phyloP scores from a whole-genome alignment of 176 grass and related monocot genomes.

The Ananas comosus region DNA sequence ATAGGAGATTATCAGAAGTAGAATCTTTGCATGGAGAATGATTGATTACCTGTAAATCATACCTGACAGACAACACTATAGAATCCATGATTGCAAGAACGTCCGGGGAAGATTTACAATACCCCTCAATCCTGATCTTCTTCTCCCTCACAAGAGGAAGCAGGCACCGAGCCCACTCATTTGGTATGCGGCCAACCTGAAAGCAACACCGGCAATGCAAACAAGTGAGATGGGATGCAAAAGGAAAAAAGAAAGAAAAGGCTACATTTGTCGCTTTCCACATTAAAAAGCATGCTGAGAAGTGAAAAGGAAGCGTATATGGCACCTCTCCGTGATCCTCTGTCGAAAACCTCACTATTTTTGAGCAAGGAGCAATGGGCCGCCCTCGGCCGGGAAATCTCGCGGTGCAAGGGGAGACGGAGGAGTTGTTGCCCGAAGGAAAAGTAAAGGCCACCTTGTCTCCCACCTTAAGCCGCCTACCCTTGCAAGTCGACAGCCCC shows the following conservation, averaged over 20 bases:
- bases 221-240: not conserved
- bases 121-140: slow-evolving; percentile 51
- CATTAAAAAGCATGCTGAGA: too few species aligned
- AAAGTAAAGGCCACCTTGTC: slow-evolving; percentile 58
- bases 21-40: not conserved
- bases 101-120: slow-evolving; percentile 49
- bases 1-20: not conserved
- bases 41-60: not conserved
- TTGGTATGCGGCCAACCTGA: slow-evolving; percentile 86
- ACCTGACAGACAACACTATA: slow-evolving; percentile 68
- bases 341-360: slow-evolving; percentile 82
- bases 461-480: slow-evolving; percentile 41
- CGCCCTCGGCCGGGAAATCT: slow-evolving; percentile 17
- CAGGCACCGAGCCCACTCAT: slow-evolving; percentile 78
- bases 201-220: not conserved
- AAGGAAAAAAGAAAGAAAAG: not conserved
- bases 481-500: slow-evolving; percentile 84
- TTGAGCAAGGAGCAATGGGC: slow-evolving; percentile 30
- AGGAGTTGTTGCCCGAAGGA: slow-evolving; percentile 29
- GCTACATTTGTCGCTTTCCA: too few species aligned
- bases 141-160: slow-evolving; percentile 54
- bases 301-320: too few species aligned
- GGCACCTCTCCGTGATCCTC: slow-evolving; percentile 47
- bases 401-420: slow-evolving; percentile 6
- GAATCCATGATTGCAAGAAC: slow-evolving; percentile 80